A percentile compares a stretch with the other conserved stretches of the same genome.
Evolutionary conservation across 495 filamentous ascomycete species (phyloP).

Genomic region (Penicillium coffeae): DNA sequence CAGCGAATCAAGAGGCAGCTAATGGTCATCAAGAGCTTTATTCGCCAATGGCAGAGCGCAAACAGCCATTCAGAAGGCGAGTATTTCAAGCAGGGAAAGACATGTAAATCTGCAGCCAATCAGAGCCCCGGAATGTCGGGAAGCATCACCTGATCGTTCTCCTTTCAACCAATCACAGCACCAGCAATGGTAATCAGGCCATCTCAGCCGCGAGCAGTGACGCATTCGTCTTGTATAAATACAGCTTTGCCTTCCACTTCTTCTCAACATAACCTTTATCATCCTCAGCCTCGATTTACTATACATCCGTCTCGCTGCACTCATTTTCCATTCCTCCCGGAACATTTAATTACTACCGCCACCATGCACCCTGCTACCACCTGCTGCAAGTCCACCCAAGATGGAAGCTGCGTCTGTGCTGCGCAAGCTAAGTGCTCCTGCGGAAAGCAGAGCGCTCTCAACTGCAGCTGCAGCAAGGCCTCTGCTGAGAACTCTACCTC

Average conservation of each 20-base stretch:
- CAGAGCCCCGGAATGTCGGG: constrained; percentile 1
- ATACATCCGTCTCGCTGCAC: not conserved
- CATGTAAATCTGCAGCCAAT: constrained; percentile 8
- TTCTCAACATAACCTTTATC: not conserved
- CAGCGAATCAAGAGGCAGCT: constrained; percentile 6
- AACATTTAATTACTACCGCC: no score
- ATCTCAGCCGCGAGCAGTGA: constrained; percentile 7
- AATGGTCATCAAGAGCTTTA: constrained; percentile 3
- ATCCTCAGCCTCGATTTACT: not conserved
- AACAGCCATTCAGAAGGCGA: constrained; percentile 3
- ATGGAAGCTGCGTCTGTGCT: constrained; percentile 56
- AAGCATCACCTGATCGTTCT: constrained; percentile 11
- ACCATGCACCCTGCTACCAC: constrained; percentile 54
- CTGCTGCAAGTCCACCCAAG: constrained; percentile 58
- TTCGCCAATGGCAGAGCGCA: not conserved
- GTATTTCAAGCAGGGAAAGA: constrained; percentile 1
- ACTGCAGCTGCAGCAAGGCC: constrained; percentile 82
- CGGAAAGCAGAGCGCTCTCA: constrained; percentile 76
- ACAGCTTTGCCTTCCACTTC: constrained; percentile 1
- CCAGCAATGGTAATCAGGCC: constrained; percentile 28
- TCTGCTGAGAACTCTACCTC: constrained; percentile 65
- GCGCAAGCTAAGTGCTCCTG: constrained; percentile 76
- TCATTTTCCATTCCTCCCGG: not conserved
- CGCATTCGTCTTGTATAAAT: constrained; percentile 29
- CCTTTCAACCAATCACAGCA: constrained; percentile 19